Evolutionary conservation across 768 basidiomycete genomes (phyloP).

Genomic region (Crassisporium funariophilum): DNA sequence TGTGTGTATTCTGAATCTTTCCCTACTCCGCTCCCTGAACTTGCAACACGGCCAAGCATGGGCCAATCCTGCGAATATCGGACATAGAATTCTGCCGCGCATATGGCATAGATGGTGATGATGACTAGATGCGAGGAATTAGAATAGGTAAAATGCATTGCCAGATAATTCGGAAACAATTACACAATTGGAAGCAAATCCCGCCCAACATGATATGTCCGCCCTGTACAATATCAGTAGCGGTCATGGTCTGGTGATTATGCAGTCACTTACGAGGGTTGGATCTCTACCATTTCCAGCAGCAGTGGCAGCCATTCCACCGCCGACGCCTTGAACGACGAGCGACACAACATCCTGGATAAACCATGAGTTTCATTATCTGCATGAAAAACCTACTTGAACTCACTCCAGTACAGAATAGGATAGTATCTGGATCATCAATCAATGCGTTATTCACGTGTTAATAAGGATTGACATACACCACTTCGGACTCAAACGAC

Average conservation of each 20-base stretch:
- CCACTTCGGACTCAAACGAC: constrained; percentile 41
- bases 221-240: constrained; percentile 9
- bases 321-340: constrained; percentile 62
- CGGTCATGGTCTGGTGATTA: background rate
- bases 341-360: constrained; percentile 54
- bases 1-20: background rate
- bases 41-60: background rate
- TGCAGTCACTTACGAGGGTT: constrained; percentile 1
- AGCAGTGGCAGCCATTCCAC: constrained; percentile 48
- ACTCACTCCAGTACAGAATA: background rate
- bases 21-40: background rate
- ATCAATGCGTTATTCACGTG: background rate
- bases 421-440: background rate
- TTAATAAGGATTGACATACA: constrained; percentile 29
- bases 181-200: constrained; percentile 54
- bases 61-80: background rate
- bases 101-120: background rate
- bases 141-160: background rate
- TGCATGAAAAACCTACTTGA: background rate
- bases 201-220: constrained; percentile 55
- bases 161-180: constrained; percentile 6
- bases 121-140: no score
- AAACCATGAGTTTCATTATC: background rate
- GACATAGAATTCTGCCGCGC: background rate
- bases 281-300: constrained; percentile 16